Base-by-base conservation (phyloP, 2,329 filamentous ascomycete genomes). In the Sphaerostilbella broomeana region DNA sequence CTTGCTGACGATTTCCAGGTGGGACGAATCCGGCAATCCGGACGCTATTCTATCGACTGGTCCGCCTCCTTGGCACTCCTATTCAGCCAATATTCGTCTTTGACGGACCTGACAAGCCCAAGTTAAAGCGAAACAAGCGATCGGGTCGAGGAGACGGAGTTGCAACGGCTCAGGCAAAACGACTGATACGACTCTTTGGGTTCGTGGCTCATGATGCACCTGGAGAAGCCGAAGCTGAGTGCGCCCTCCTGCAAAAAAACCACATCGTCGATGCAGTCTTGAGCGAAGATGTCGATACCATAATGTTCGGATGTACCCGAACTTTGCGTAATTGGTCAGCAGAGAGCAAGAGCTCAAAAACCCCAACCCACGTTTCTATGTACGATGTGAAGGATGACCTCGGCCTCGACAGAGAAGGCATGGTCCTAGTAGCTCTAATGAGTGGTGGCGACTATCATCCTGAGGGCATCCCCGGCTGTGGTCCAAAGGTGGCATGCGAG, bases 161-260 rank as follows among this genome's bases (percentile, higher is more conserved):
- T 43, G 72, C 86, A 47, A 78, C 79, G 25, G 79, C 84, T 30
- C 77, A 88, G 45, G 87, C 86, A 1, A 95, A 95, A 62, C 79
- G 84, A 33, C 65, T 97, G 5, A 79, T 97, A 32, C 79, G 81
- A 35, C 68, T 92, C 1, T 95, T 97, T 59, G 88, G 84, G 1
- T 94, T 94, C 54, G 76, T 80, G 2, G 75, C 77, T 34, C 88
- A 97, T 59, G 79, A 87, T 53, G 92, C 92, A 5, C 92, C 90
- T 0, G 92, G 92, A 8, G 92, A 98, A 58, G 92, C 90, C 3
- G 92, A 98, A 59, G 92, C 92, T 2, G 92, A 98, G 63, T 98
- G 92, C 50, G 92, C 92, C 0, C 65, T 92, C 12, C 63, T 98
- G 3, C 89, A 98, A 55, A 72, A 74, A 43, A 74, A 81, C 31